Base-by-base conservation (phyloP, 352 stramenopile species). In the Phytophthora fragariaefolia region DNA sequence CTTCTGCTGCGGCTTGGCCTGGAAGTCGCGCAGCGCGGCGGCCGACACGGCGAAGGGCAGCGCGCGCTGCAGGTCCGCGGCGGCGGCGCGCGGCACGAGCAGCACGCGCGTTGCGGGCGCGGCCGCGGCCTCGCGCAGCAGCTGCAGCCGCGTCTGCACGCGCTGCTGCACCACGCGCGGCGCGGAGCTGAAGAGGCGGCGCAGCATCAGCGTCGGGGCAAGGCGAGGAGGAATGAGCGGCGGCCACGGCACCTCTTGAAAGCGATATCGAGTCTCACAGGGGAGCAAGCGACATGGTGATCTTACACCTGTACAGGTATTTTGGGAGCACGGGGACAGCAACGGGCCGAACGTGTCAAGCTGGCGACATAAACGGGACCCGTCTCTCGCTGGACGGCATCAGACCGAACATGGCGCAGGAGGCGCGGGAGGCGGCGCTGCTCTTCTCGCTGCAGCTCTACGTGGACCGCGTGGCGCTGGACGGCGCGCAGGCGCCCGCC, bases 1-100 rank as follows among this genome's bases (percentile, higher is more conserved):
- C 27, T 80, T 89, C 58, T 96, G 82, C 65, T 87, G 81, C 18
- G 77, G 66, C 45, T 83, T 82, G 54, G 81, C 87, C 26, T 73
- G 62, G 66, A 96, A 96, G 56, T 93, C 83, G 36, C 66, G 51
- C 49, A 96, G 74, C 45, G 84, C 82, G 43, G 85, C 76, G 20
- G 58, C 47, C 13, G 85, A 92, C 6, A 93, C 85, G 15, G 73
- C 56, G 55, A 94, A 94, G 2, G 87, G 83, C 69, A 96, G 73
- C 26, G 71, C 66, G 1, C 17, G 27, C 18, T 82, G 72, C 28
- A 91, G 69, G 8, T 59, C 61, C 0, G 52, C 47, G 17, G 56
- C 17, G 28, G 63, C 46, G 8, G 58, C 48, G 27, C 58, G 72
- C 12, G 64, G 51, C 43, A 89, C 82, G 40, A 93, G 91, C 34